Evolutionary conservation across 2,329 filamentous ascomycete species (phyloP).

Genomic region (Penicillium sp.): DNA sequence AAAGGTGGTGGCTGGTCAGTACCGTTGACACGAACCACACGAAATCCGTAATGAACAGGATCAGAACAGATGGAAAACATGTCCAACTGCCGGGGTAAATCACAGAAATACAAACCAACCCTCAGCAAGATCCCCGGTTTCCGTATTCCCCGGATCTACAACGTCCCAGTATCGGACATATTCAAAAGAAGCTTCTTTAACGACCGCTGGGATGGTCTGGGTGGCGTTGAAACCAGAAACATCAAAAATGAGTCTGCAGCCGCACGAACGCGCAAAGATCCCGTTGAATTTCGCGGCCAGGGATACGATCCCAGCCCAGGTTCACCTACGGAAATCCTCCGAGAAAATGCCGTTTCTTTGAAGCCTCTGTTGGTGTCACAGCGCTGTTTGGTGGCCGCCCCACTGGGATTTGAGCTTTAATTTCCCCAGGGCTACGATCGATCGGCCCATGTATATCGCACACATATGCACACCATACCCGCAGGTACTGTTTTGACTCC

Average conservation of each 20-base stretch:
- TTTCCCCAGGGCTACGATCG: background rate
- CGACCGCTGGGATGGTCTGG: constrained; percentile 21
- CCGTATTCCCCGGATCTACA: constrained; percentile 3
- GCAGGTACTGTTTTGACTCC: background rate
- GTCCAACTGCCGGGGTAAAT: background rate
- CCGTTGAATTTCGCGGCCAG: constrained; percentile 3
- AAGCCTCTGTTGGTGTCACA: constrained; percentile 1
- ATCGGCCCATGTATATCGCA: constrained; percentile 4
- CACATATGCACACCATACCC: constrained; percentile 15
- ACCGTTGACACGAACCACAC: background rate
- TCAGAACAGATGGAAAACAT: background rate
- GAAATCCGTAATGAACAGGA: no score
- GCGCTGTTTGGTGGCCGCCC: background rate
- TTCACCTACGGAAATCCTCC: background rate
- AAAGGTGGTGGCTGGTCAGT: no score
- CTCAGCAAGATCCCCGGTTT: background rate
- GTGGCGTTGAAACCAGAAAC: constrained; percentile 23
- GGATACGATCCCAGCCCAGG: background rate
- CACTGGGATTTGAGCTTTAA: background rate
- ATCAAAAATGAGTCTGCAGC: constrained; percentile 18
- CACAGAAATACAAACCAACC: background rate
- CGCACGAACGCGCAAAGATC: constrained; percentile 24
- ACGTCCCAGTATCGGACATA: constrained; percentile 4
- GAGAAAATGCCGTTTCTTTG: background rate
- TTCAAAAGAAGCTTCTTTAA: constrained; percentile 27